phyloP scores from a whole-genome alignment of 192 early-diverging fungal species.

The Mortierella alpina region DNA sequence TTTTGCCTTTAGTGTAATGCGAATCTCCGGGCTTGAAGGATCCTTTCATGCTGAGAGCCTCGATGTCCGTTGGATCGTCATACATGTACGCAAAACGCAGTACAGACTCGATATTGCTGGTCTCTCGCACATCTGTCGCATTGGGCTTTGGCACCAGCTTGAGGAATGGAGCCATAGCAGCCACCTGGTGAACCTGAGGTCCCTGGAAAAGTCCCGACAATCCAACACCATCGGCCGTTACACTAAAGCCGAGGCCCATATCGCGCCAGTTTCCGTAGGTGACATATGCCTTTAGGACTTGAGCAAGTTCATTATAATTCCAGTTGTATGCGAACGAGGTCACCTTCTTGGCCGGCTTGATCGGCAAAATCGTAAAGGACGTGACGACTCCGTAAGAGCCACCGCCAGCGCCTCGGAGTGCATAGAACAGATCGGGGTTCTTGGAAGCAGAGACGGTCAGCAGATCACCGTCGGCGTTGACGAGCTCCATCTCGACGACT shows the following conservation, averaged over 20 bases:
- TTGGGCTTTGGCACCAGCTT: conserved; percentile 13
- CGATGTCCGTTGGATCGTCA: conserved; percentile 8
- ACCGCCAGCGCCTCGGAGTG: conserved; percentile 69
- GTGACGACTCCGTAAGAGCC: conserved; percentile 60
- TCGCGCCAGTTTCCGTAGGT: conserved; percentile 23
- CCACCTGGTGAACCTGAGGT: conserved; percentile 3
- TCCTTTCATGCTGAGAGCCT: conserved; percentile 22
- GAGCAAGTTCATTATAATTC: conserved; percentile 11
- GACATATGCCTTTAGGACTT: conserved; percentile 30
- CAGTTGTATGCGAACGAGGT: conserved; percentile 45
- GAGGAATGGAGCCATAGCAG: conserved; percentile 26
- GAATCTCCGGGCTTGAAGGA: conserved; percentile 27
- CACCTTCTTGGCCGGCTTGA: conserved; percentile 38
- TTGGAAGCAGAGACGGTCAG: conserved; percentile 41
- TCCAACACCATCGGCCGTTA: conserved; percentile 17
- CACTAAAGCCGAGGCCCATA: conserved; percentile 46
- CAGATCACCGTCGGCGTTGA: conserved; percentile 60
- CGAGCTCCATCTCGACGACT: conserved; percentile 58
- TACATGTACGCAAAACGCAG: conserved; percentile 32
- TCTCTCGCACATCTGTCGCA: conserved; percentile 20
- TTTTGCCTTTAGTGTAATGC: conserved; percentile 36
- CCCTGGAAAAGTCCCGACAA: conserved; percentile 50
- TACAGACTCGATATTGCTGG: conserved; percentile 30
- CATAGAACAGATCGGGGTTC: conserved; percentile 71
- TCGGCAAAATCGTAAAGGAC: conserved; percentile 44